Percentiles rank a stretch among this genome's conserved stretches.
Evolutionary conservation across 169 alveolate species (phyloP).

Genomic region (Plasmodium cynomolgi): DNA sequence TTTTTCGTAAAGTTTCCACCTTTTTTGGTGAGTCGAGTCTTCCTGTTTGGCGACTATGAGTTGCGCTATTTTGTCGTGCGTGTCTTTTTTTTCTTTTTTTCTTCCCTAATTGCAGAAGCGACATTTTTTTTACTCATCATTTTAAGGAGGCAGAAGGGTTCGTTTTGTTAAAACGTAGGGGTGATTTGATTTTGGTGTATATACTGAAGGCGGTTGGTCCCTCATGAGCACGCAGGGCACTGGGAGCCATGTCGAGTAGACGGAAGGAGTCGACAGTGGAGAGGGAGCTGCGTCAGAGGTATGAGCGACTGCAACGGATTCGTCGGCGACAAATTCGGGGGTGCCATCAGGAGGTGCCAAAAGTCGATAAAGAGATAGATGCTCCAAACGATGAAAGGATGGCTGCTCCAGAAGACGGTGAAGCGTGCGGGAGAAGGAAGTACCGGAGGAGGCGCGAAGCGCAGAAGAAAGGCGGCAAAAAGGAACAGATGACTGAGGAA

Average conservation of each 20-base stretch:
- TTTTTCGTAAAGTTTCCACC: background rate
- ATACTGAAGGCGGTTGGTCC: no score
- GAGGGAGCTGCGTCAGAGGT: background rate
- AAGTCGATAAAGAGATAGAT: background rate
- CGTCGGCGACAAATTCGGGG: background rate
- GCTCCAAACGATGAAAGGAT: background rate
- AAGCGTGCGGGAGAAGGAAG: background rate
- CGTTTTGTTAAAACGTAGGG: background rate
- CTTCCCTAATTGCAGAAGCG: background rate
- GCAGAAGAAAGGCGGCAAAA: background rate
- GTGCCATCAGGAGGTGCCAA: background rate
- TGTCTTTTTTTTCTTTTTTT: no score
- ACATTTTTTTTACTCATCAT: background rate
- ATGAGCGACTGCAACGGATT: background rate
- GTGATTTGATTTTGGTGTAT: background rate
- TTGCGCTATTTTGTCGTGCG: background rate
- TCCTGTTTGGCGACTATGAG: background rate
- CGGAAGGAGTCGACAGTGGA: background rate
- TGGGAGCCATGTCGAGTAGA: background rate
- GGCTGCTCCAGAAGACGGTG: background rate
- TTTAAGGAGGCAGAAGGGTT: background rate
- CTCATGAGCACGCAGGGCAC: background rate
- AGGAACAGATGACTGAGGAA: background rate
- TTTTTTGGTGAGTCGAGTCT: background rate
- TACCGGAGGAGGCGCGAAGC: background rate